A percentile compares a stretch with the other conserved stretches of the same genome.
phyloP scores from a whole-genome alignment of 805 yeast species.

The Jamesozyma spencerorum region DNA sequence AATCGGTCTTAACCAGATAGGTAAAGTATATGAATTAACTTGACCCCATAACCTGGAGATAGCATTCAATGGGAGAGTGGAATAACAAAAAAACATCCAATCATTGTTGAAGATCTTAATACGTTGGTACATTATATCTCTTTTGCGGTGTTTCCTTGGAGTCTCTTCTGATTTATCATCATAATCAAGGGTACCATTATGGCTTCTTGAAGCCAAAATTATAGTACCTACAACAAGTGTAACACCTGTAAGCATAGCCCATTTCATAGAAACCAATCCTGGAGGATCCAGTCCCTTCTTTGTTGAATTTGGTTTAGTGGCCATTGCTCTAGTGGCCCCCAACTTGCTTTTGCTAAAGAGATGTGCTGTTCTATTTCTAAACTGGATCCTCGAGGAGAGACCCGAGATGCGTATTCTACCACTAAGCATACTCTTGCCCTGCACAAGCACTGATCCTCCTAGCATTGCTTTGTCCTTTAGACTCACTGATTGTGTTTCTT shows the following conservation, averaged over 20 bases:
- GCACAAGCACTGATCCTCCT: slow-evolving; percentile 14
- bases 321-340: slow-evolving; percentile 1
- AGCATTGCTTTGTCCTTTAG: slow-evolving; percentile 9
- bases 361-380: slow-evolving; percentile 22
- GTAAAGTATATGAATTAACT: slow-evolving; percentile 72
- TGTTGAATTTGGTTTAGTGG: too few species aligned
- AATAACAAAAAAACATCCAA: slow-evolving; percentile 85
- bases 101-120: slow-evolving; percentile 36
- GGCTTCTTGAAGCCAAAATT: slow-evolving; percentile 12
- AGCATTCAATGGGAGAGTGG: slow-evolving; percentile 83
- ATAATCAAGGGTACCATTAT: slow-evolving; percentile 23
- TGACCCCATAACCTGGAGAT: slow-evolving; percentile 92
- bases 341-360: slow-evolving; percentile 18
- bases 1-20: slow-evolving; percentile 79
- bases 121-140: slow-evolving; percentile 23
- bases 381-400: slow-evolving; percentile 14
- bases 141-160: slow-evolving; percentile 17
- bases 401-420: slow-evolving; percentile 12
- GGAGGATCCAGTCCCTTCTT: not conserved
- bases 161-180: slow-evolving; percentile 19
- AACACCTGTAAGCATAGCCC: slow-evolving; percentile 26
- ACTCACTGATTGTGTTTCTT: too few species aligned
- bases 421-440: slow-evolving; percentile 13
- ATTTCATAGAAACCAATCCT: slow-evolving; percentile 12
- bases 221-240: slow-evolving; percentile 23